Evolutionary conservation across 1,139 yeast species (phyloP), one percentile per base, ranked within the genome.

Genomic region (Yamadazyma atmosphaerica): DNA sequence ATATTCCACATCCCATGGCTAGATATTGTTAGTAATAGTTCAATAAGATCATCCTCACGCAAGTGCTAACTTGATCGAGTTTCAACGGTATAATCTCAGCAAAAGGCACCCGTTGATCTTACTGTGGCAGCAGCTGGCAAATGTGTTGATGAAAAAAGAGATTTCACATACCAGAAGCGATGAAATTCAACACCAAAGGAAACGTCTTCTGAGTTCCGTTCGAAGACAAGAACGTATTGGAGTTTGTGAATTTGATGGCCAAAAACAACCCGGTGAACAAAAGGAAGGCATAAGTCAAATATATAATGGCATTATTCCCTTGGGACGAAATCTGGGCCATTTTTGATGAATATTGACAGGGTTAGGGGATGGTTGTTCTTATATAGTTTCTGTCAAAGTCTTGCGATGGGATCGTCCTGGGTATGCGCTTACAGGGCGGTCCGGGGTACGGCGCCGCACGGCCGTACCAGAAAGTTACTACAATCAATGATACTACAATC

Each of bases 1-100:
- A 63, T 41, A 89, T 79, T 60, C 97, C 97, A 62, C 90, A 85
- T 38, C 98, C 98, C 82, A 88, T 75, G 38, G 89, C 95, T 85
- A 55, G 36, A 58, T 32, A 41, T 48, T 43, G 50, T 47, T 43
- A 47, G 27, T 26, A n/a, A 47, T 46, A 49, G 51, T 42, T 48
- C 43, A 43, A 42, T 40, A 40, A 47, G 46, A 49, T 47, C 63
- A 68, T 83, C 83, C 92, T 83, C 92, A 81, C 90, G 90, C 92
- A 84, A 84, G 92, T 65, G 72, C 73, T 74, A 83, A 64, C 88
- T 83, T 85, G 90, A 70, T 85, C 92, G 92, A 84, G 92, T 85
- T 69, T 8, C 70, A 54, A 77, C 88, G 88, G 89, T 81, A 56
- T 77, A 46, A 63, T 81, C 88, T 82, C 88, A 83, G 87, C 83